phyloP scores from a whole-genome alignment of 441 rosid species.

The Manihot esculenta region DNA sequence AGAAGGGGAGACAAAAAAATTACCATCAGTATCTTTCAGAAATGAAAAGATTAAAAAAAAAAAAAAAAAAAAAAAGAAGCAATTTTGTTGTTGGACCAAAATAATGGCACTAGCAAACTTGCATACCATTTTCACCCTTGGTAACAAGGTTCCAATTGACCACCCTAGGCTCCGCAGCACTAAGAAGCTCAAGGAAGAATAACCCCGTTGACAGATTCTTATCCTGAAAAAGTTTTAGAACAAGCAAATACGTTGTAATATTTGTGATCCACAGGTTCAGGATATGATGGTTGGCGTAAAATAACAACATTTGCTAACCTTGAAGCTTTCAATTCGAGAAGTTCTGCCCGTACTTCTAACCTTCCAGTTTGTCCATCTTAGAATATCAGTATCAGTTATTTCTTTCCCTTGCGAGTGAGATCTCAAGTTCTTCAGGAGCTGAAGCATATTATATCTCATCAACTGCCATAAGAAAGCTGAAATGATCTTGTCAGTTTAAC shows the following conservation, averaged over 20 bases:
- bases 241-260: not conserved
- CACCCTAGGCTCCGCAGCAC: constrained; percentile 89
- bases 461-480: constrained; percentile 92
- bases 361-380: constrained; percentile 77
- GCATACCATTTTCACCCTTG: constrained; percentile 77
- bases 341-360: constrained; percentile 59
- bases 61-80: too few relatives aligned
- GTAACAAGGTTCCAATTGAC: constrained; percentile 92
- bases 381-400: constrained; percentile 68
- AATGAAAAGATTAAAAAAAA: too few relatives aligned
- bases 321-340: constrained; percentile 69
- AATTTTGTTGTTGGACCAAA: too few relatives aligned
- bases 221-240: constrained; percentile 47
- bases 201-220: constrained; percentile 66
- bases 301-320: constrained; percentile 39
- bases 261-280: not conserved
- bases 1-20: not conserved
- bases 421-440: constrained; percentile 77
- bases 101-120: not conserved
- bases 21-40: not conserved
- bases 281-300: not conserved
- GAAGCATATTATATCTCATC: constrained; percentile 89
- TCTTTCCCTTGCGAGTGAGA: constrained; percentile 70
- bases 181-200: constrained; percentile 86
- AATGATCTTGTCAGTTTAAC: constrained; percentile 25